phyloP scores from a whole-genome alignment of 1,139 yeast species.

The Saccharomyces hybrid region DNA sequence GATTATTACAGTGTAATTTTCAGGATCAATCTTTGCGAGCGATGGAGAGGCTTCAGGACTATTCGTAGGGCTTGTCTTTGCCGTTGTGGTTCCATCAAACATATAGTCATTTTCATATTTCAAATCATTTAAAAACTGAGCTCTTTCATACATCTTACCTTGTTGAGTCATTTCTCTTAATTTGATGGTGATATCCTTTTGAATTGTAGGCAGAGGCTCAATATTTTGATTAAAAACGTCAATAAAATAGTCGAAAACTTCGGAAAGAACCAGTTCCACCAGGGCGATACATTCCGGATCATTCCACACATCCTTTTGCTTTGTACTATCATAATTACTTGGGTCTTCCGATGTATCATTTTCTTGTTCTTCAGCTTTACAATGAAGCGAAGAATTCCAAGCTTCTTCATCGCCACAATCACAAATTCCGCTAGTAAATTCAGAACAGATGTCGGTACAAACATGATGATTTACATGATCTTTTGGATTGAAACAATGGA shows the following conservation, averaged over 20 bases:
- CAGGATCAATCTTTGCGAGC: conserved; percentile 7
- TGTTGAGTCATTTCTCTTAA: conserved; percentile 25
- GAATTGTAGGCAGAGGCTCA: conserved; percentile 30
- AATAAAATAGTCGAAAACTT: conserved; percentile 29
- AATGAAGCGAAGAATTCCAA: conserved; percentile 41
- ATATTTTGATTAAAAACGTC: conserved; percentile 31
- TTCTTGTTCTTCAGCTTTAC: conserved; percentile 32
- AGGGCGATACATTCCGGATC: conserved; percentile 7
- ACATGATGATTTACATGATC: conserved; percentile 65
- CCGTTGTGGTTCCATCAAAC: conserved; percentile 31
- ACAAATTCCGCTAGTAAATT: conserved; percentile 51
- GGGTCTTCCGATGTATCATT: conserved; percentile 5
- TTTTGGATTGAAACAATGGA: conserved; percentile 56
- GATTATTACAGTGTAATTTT: conserved; percentile 42
- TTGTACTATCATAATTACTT: conserved; percentile 7
- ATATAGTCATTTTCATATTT: conserved; percentile 20
- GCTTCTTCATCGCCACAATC: conserved; percentile 69
- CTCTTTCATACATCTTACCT: conserved; percentile 17
- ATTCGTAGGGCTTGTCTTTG: conserved; percentile 1
- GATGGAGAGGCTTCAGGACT: conserved; percentile 2
- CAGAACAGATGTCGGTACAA: conserved; percentile 43
- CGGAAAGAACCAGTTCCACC: conserved; percentile 23
- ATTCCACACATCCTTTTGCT: conserved; percentile 9
- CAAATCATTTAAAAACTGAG: conserved; percentile 18
- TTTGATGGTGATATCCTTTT: conserved; percentile 24